Evolutionary conservation across 768 basidiomycete species (phyloP), one percentile per base, ranked within the genome.

Genomic region (Tricholoma sp.): DNA sequence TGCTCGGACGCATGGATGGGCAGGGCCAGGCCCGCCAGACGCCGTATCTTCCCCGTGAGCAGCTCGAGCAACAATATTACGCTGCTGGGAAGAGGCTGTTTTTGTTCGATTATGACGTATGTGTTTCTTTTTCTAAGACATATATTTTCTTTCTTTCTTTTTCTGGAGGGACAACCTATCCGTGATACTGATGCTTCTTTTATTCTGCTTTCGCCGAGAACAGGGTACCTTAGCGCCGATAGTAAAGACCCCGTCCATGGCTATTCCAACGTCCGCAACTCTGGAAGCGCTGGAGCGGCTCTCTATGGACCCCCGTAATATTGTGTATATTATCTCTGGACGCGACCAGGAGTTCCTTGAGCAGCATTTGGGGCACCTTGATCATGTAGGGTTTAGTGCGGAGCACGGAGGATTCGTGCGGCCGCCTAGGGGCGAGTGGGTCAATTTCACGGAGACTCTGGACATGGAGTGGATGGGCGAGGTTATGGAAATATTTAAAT

Each of bases 391-490:
- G 11, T 89, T 98, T 80, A 89, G 86, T 17, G 96, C 96, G 18
- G 96, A 99, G 73, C 96, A 99, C 67, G 96, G 96, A 10, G 89
- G 88, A 24, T 98, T 98, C 76, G 81, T 98, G 50, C 82, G 87
- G 42, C 83, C 82, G 59, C 89, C 89, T 0, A 87, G 57, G 29
- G 47, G 47, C 4, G 75, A 80, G 59, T 99, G 96, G 92, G 77
- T 75, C 59, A 94, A 94, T 67, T 89, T 97, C 68, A 97, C 95
- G n/a, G 83, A 86, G 70, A 81, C 79, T 59, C 70, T 99, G 66
- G 95, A 99, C 74, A 98, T 98, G 96, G 83, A 83, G 61, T 99
- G 96, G 96, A 94, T 96, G 90, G 76, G 72, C 52, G 96, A 99
- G 74, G 96, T 97, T 31, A 83, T 87, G 64, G 94, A 98, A 74